These are phyloP conservation scores for Suillus subluteus DNA, from an alignment of 768 basidiomycete species.

Conservation along the genomic window DNA sequence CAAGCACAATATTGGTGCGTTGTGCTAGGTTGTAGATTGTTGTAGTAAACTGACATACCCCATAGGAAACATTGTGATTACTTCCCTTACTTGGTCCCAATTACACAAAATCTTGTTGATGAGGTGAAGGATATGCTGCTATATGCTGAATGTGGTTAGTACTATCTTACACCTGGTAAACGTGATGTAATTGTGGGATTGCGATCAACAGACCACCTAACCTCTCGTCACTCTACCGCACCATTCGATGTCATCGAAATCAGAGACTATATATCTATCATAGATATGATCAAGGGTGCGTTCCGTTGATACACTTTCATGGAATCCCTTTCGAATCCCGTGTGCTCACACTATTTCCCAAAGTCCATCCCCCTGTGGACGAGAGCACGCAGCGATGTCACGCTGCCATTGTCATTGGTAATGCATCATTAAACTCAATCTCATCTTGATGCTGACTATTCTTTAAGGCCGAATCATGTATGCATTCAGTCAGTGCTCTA, in stretches of 20 bases:
- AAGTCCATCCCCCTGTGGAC: background rate
- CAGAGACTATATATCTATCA: conserved; percentile 25
- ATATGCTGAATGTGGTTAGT: conserved; percentile 8
- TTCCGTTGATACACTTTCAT: background rate
- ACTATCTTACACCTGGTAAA: background rate
- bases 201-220: conserved; percentile 28
- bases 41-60: conserved; percentile 2
- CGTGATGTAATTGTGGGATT: background rate
- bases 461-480: conserved; percentile 35
- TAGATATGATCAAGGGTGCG: conserved; percentile 30
- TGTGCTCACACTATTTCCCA: background rate
- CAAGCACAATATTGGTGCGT: conserved; percentile 42
- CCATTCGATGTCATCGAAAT: conserved; percentile 24
- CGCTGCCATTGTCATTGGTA: conserved; percentile 27
- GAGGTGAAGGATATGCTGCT: background rate
- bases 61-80: conserved; percentile 40
- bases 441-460: conserved; percentile 13
- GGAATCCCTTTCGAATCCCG: background rate
- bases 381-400: conserved; percentile 19
- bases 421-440: background rate
- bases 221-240: conserved; percentile 30
- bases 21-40: background rate
- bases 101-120: background rate
- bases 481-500: conserved; percentile 29
- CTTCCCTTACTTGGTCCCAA: conserved; percentile 22